Base-by-base conservation (phyloP, 2,329 filamentous ascomycete species). In the Aureobasidium sp. region DNA sequence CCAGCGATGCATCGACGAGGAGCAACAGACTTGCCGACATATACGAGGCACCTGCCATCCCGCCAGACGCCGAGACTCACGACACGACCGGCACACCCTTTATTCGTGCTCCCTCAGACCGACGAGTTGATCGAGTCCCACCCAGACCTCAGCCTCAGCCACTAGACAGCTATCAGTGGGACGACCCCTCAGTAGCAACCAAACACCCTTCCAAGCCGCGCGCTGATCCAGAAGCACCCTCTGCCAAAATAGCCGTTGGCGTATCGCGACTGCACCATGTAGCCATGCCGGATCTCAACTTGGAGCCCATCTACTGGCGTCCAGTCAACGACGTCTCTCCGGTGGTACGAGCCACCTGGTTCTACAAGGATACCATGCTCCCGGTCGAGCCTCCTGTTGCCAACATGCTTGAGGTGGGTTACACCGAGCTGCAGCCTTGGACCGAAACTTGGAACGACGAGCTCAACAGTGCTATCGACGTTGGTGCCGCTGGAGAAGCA, bases 251-350 rank as follows among this genome's bases (percentile, higher is more conserved):
- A 2, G 85, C 91, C 3, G 93, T 97, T 1, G 94, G 94, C 0
- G 79, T 94, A 6, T 95, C 92, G n/a, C 83, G 91, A 65, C 78
- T 99, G 61, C 93, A 99, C 70, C 83, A 92, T 68, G 93, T 97
- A 1, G 85, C 89, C 61, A 79, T 97, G 66, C 91, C 93, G 23
- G 82, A 82, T 57, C 75, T 95, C 35, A 61, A 78, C 68, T 95
- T 99, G 91, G 90, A 92, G 72, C 94, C 94, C 0, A 96, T 97
- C 62, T 99, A 99, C 71, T 99, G 94, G 94, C 92, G 88, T 19
- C 93, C 94, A 8, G 82, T 97, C 33, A 91, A 95, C 67, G 94
- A 97, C 69, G 83, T 95, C 33, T 87, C 90, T 7, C 79, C 85
- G 37, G 91, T 97, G 1, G 81, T 88, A 61, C 82, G 94, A 65